These are phyloP conservation scores for Nicotiana knightiana DNA, from an alignment of 257 asterid species.

Conservation along the genomic window DNA sequence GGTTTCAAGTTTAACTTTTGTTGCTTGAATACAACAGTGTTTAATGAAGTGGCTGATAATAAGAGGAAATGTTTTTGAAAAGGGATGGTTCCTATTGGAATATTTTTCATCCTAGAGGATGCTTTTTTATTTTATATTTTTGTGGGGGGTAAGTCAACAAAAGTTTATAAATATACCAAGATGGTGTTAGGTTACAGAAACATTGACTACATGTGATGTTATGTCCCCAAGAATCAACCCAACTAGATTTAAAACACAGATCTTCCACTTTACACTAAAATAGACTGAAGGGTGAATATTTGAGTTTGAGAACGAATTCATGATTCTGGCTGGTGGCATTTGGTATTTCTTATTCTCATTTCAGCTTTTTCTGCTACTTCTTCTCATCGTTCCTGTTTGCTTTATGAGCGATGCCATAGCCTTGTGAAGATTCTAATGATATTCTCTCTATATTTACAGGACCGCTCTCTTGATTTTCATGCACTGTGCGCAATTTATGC, in stretches of 20 bases:
- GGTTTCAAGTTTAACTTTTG: neutral
- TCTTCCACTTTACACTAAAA: neutral
- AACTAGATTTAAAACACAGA: neutral
- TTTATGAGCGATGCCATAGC: neutral
- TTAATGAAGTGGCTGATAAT: neutral
- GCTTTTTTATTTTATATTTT: neutral
- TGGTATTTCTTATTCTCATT: constrained; percentile 1
- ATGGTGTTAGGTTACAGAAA: neutral
- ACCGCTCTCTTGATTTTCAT: constrained; percentile 72
- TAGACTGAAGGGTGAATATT: neutral
- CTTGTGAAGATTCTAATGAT: constrained; percentile 9
- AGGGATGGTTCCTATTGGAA: neutral
- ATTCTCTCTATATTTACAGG: constrained; percentile 43
- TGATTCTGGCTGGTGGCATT: neutral
- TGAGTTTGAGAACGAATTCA: neutral
- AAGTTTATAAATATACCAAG: constrained; percentile 2
- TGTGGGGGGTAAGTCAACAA: neutral
- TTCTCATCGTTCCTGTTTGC: neutral
- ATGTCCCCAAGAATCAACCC: constrained; percentile 3
- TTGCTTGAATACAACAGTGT: neutral
- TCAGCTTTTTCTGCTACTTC: neutral
- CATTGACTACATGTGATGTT: neutral
- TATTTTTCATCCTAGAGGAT: neutral
- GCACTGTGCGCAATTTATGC: constrained; percentile 84
- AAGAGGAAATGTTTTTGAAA: neutral